Percentiles rank a stretch among this genome's conserved stretches.
phyloP scores from a whole-genome alignment of 2,329 filamentous ascomycete genomes.

The Paecilomyces sp. region DNA sequence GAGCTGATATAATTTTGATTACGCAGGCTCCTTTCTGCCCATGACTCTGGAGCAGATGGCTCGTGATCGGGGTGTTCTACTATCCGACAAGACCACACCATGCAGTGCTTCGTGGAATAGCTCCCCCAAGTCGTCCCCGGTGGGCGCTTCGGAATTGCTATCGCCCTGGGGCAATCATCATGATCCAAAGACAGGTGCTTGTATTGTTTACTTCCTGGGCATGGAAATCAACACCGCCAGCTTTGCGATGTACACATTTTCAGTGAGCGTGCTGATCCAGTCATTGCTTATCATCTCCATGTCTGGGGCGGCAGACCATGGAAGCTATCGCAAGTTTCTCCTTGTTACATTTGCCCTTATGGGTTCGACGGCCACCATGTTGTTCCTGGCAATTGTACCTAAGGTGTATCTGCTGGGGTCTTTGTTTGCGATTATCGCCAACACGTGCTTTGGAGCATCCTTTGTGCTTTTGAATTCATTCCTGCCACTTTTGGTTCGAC shows the following conservation, averaged over 20 bases:
- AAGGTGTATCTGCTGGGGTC: conserved; percentile 73
- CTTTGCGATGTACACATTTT: conserved; percentile 98
- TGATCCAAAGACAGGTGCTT: conserved; percentile 51
- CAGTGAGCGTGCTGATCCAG: conserved; percentile 81
- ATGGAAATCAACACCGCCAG: conserved; percentile 89
- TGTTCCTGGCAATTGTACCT: conserved; percentile 72
- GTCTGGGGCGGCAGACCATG: conserved; percentile 92
- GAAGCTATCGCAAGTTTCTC: conserved; percentile 81
- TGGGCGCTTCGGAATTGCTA: conserved; percentile 3
- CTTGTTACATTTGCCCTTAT: conserved; percentile 77
- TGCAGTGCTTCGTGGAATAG: conserved; percentile 61
- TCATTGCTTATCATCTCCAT: conserved; percentile 90
- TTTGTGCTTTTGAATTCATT: conserved; percentile 96
- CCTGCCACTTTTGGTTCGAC: conserved; percentile 78
- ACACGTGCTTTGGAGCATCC: conserved; percentile 89
- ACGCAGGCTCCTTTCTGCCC: conserved; percentile 80
- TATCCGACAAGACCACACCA: conserved; percentile 67
- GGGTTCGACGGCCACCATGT: conserved; percentile 78
- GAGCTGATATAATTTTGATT: conserved; percentile 9
- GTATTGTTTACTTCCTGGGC: conserved; percentile 74
- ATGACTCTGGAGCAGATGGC: conserved; percentile 92
- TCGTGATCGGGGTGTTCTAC: conserved; percentile 80
- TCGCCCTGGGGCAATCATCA: conserved; percentile 13
- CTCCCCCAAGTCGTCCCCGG: conserved; percentile 19
- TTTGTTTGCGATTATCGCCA: conserved; percentile 79